A percentile compares a stretch with the other conserved stretches of the same genome.
Evolutionary conservation across 2,329 filamentous ascomycete species (phyloP).

Genomic region (Alternaria solani): DNA sequence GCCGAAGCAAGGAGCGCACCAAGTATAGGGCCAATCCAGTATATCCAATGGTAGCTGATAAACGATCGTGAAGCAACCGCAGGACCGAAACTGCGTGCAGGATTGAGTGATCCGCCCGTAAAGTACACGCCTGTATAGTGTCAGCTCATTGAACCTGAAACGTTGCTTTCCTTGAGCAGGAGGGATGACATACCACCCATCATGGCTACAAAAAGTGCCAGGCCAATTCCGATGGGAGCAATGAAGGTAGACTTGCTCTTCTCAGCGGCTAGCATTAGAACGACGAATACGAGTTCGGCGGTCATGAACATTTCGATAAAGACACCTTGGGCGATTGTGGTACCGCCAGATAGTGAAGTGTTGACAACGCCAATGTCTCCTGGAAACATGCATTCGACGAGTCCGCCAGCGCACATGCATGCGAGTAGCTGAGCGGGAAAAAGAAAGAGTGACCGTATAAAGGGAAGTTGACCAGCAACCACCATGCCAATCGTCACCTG

Average conservation of each 20-base stretch:
- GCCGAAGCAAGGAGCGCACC: conserved; percentile 55
- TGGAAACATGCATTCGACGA: conserved; percentile 38
- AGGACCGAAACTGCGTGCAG: conserved; percentile 54
- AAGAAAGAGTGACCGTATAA: conserved; percentile 30
- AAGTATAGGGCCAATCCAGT: conserved; percentile 55
- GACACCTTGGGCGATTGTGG: conserved; percentile 30
- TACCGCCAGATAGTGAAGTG: conserved; percentile 22
- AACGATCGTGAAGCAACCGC: conserved; percentile 51
- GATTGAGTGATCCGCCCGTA: conserved; percentile 55
- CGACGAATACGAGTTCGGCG: conserved; percentile 32
- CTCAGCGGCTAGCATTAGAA: conserved; percentile 41
- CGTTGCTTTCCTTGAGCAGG: background rate
- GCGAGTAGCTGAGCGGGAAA: conserved; percentile 33
- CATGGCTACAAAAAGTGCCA: conserved; percentile 39
- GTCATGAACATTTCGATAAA: conserved; percentile 37
- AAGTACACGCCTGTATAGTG: conserved; percentile 45
- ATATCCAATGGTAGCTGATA: conserved; percentile 45
- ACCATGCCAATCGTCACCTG: conserved; percentile 37
- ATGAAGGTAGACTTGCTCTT: conserved; percentile 42
- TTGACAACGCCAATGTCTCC: conserved; percentile 31
- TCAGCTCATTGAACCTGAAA: background rate
- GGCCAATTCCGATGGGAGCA: conserved; percentile 30
- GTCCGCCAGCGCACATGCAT: conserved; percentile 33
- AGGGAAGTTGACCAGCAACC: conserved; percentile 27
- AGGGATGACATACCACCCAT: conserved; percentile 27